phyloP scores from a whole-genome alignment of 106 monocot genomes.

The Dendrobium nobile region DNA sequence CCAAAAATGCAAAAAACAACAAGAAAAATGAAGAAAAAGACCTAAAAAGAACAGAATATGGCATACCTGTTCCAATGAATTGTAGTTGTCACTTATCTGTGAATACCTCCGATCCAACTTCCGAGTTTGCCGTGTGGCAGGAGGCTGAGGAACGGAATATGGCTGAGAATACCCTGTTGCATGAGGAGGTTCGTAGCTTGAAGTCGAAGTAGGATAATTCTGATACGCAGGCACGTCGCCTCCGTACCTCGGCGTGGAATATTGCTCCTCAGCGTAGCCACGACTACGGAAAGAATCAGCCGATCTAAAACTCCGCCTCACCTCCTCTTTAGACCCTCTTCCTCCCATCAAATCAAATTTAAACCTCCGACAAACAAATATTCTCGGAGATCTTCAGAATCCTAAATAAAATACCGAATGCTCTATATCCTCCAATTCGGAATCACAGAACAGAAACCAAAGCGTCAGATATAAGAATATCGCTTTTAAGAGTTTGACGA shows the following conservation, averaged over 20 bases:
- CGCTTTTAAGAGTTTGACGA: background rate
- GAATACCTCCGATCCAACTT: conserved; percentile 11
- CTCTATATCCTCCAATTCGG: background rate
- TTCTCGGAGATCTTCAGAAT: background rate
- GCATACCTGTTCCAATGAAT: conserved; percentile 8
- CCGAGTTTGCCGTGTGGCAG: background rate
- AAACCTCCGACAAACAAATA: background rate
- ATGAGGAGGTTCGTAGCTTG: conserved; percentile 1
- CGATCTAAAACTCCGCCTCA: conserved; percentile 7
- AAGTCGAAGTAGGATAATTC: background rate
- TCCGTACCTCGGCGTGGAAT: background rate
- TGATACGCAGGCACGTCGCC: background rate
- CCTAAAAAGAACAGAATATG: background rate
- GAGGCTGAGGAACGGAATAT: background rate
- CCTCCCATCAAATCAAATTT: background rate
- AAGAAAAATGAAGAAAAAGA: background rate
- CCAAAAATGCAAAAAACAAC: background rate
- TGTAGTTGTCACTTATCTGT: conserved; percentile 6
- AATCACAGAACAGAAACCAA: background rate
- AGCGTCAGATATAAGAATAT: background rate
- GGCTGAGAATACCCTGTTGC: background rate
- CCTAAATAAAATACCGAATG: background rate
- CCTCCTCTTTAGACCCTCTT: conserved; percentile 1
- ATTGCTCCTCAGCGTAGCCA: background rate
- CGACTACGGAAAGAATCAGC: background rate